A percentile compares a stretch with the other conserved stretches of the same genome.
These are phyloP conservation scores for Fragaria nilgerrensis DNA, from an alignment of 306 rosid genomes.

Conservation along the genomic window DNA sequence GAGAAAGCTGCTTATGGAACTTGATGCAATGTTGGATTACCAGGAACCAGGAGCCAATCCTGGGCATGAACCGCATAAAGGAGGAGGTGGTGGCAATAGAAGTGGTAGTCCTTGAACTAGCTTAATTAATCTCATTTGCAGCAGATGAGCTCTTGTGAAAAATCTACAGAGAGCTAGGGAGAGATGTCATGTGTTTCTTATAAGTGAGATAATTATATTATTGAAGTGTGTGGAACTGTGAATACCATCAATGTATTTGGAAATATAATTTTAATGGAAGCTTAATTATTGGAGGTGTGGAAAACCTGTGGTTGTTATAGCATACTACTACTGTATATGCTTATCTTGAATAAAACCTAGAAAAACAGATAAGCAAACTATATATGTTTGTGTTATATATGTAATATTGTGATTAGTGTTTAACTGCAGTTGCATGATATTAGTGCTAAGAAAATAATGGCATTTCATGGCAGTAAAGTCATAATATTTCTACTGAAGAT, in stretches of 20 bases:
- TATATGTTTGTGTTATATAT: background rate
- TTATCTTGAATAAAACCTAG: constrained; percentile 2
- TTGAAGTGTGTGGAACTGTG: constrained; percentile 11
- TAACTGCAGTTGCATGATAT: background rate
- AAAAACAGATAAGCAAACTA: background rate
- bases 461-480: background rate
- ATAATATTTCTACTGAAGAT: too few species aligned
- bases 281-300: background rate
- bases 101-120: constrained; percentile 9
- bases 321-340: background rate
- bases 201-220: background rate
- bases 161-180: background rate
- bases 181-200: constrained; percentile 15
- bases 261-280: background rate
- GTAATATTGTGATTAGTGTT: background rate
- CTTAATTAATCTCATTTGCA: background rate
- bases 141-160: constrained; percentile 5
- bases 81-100: constrained; percentile 24
- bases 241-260: background rate
- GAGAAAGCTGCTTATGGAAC: constrained; percentile 36
- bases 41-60: constrained; percentile 49
- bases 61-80: constrained; percentile 40
- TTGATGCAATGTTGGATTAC: constrained; percentile 44
- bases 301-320: background rate
- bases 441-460: background rate